Percentiles rank a stretch among this genome's conserved stretches.
These are phyloP conservation scores for Epichloe scottii DNA, from an alignment of 2,329 filamentous ascomycete species.

Conservation along the genomic window DNA sequence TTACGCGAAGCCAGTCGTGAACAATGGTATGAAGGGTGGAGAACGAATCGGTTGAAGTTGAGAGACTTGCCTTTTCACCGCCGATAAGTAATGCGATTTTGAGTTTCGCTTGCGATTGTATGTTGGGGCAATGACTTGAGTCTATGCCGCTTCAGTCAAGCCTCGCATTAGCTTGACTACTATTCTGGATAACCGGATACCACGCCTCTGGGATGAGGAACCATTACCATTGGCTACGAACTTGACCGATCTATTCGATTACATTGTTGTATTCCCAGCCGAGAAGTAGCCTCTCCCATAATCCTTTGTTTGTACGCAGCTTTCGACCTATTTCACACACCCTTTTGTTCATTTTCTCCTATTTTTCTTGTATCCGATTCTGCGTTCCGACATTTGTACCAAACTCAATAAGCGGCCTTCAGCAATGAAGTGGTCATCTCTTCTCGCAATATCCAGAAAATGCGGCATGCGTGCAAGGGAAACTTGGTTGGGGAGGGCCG, in stretches of 20 bases:
- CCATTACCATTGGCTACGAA: neutral
- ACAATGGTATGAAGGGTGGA: slow-evolving; percentile 93
- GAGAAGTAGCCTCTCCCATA: neutral
- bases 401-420: too few species aligned
- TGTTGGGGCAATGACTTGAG: neutral
- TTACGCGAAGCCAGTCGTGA: slow-evolving; percentile 82
- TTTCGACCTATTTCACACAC: slow-evolving; percentile 1
- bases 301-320: neutral
- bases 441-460: too few species aligned
- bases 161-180: neutral
- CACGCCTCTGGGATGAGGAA: neutral
- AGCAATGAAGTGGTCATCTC: too few species aligned
- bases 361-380: neutral
- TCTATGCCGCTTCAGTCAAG: neutral
- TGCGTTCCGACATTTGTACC: neutral
- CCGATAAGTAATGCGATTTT: slow-evolving; percentile 14
- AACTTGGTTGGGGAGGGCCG: neutral
- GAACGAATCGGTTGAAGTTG: slow-evolving; percentile 56
- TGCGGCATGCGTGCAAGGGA: neutral
- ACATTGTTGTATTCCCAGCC: neutral
- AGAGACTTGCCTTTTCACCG: slow-evolving; percentile 29
- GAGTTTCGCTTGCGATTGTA: neutral
- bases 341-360: neutral
- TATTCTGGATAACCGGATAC: neutral
- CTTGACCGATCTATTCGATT: neutral